These are phyloP conservation scores for Daldinia loculata DNA, from an alignment of 495 filamentous ascomycete species.

Conservation along the genomic window DNA sequence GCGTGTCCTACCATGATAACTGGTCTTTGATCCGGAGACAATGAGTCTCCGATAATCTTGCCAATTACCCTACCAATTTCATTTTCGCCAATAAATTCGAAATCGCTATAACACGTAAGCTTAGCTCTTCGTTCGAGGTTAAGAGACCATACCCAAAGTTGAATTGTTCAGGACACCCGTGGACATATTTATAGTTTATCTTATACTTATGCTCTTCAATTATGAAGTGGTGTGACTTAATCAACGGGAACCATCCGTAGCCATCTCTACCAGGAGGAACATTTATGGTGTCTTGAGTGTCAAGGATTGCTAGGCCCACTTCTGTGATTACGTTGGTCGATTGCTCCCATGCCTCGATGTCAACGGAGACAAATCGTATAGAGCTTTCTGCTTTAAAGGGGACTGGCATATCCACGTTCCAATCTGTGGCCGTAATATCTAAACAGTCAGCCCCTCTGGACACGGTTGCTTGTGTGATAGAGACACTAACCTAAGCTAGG, in stretches of 20 bases:
- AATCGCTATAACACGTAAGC: constrained; percentile 45
- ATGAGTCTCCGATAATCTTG: constrained; percentile 45
- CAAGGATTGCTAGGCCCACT: constrained; percentile 83
- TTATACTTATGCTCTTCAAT: constrained; percentile 72
- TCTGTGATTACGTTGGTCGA: constrained; percentile 74
- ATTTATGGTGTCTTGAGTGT: constrained; percentile 66
- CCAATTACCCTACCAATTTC: constrained; percentile 36
- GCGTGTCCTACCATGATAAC: constrained; percentile 85
- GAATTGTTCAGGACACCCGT: constrained; percentile 77
- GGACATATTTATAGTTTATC: constrained; percentile 69
- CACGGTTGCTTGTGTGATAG: neutral
- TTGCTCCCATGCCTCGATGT: constrained; percentile 82
- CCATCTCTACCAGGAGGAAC: constrained; percentile 67
- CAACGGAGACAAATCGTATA: constrained; percentile 79
- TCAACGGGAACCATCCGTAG: constrained; percentile 67
- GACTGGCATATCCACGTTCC: constrained; percentile 33
- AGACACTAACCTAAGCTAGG: constrained; percentile 26
- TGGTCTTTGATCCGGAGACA: constrained; percentile 57
- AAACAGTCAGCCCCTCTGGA: neutral
- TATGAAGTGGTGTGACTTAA: constrained; percentile 78
- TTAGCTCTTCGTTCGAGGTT: constrained; percentile 28
- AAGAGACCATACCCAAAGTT: constrained; percentile 68
- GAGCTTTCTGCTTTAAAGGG: constrained; percentile 56
- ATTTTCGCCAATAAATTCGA: constrained; percentile 40
- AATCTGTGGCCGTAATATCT: constrained; percentile 1